Evolutionary conservation across 1,139 yeast species (phyloP).

Genomic region (Saccharomyces hybrid): DNA sequence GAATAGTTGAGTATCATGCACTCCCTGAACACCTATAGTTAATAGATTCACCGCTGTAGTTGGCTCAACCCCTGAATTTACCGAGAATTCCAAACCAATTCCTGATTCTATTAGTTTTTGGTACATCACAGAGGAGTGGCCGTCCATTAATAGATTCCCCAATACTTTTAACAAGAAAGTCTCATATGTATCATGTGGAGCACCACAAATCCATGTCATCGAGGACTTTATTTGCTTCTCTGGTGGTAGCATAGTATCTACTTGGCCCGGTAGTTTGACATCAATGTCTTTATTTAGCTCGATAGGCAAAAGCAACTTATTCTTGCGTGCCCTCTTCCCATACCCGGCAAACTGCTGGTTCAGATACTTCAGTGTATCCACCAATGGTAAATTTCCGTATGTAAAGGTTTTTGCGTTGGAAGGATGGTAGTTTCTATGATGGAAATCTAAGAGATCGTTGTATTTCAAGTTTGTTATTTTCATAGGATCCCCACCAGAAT

Average conservation of each 20-base stretch:
- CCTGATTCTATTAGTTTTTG: conserved; percentile 79
- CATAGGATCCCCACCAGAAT: conserved; percentile 92
- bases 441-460: conserved; percentile 71
- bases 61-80: conserved; percentile 82
- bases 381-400: conserved; percentile 70
- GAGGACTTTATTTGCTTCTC: conserved; percentile 72
- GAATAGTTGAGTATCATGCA: conserved; percentile 44
- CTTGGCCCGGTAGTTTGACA: conserved; percentile 57
- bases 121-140: conserved; percentile 86
- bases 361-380: conserved; percentile 53
- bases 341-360: conserved; percentile 46
- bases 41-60: conserved; percentile 73
- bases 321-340: conserved; percentile 39
- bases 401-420: conserved; percentile 82
- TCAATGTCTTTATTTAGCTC: conserved; percentile 33
- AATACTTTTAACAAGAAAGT: conserved; percentile 68
- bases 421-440: conserved; percentile 72
- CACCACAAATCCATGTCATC: conserved; percentile 79
- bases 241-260: conserved; percentile 71
- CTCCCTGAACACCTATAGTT: conserved; percentile 80
- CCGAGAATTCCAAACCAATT: conserved; percentile 76
- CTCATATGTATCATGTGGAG: conserved; percentile 60
- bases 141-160: conserved; percentile 70
- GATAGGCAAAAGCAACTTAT: conserved; percentile 37
- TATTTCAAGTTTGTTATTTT: conserved; percentile 67